Percentiles rank a stretch among this genome's conserved stretches.
Evolutionary conservation across 139 green algal genomes (phyloP).

Genomic region (Edaphochlamys debaryana): DNA sequence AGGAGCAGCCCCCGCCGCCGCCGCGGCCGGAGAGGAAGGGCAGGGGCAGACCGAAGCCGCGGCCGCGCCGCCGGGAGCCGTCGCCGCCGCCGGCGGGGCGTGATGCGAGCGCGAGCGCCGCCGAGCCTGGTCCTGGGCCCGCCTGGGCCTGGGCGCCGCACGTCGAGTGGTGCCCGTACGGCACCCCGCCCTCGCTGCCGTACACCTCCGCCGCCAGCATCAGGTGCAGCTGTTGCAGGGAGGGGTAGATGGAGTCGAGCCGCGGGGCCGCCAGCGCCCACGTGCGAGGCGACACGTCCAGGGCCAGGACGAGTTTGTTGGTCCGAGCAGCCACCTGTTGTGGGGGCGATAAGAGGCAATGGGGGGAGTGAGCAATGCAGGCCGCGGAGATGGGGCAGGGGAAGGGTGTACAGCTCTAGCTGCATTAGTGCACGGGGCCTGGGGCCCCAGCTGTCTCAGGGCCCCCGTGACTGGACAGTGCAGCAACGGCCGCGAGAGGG

Average conservation of each 20-base stretch:
- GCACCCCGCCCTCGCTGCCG: no score
- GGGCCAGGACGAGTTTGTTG: slow-evolving; percentile 2
- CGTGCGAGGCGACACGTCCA: slow-evolving; percentile 22
- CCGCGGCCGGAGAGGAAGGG: background rate
- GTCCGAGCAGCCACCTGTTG: slow-evolving; percentile 26
- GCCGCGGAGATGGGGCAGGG: no score
- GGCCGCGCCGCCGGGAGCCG: background rate
- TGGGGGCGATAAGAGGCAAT: no score
- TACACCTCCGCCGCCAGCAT: background rate
- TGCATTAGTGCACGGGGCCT: no score
- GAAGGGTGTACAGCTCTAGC: no score
- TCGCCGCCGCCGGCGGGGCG: background rate
- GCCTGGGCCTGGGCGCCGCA: no score
- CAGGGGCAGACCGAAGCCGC: background rate
- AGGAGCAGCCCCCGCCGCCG: background rate
- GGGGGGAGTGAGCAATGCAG: no score
- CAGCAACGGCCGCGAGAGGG: no score
- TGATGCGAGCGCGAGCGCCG: background rate
- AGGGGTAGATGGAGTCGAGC: slow-evolving; percentile 35
- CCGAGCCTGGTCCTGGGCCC: no score
- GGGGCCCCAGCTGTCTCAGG: no score
- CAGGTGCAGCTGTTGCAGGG: slow-evolving; percentile 12
- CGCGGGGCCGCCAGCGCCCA: slow-evolving; percentile 18
- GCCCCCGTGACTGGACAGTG: no score
- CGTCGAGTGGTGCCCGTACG: background rate